Evolutionary conservation across 495 filamentous ascomycete species (phyloP).

Genomic region (Aspergillus mulundensis): DNA sequence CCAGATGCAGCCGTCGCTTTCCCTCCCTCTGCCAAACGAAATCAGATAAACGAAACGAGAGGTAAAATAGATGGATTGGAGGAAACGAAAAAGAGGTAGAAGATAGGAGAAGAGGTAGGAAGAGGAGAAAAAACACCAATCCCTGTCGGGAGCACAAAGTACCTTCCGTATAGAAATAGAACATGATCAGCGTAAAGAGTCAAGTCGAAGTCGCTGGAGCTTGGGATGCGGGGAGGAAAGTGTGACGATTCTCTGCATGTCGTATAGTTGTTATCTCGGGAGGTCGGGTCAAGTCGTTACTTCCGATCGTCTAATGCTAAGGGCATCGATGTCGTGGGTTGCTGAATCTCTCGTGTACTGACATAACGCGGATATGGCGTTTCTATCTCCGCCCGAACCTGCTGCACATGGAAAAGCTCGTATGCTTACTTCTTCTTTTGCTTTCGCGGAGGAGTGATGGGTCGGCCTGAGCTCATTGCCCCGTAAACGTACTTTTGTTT

Average conservation of each 20-base stretch:
- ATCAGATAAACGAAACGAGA: slow-evolving; percentile 32
- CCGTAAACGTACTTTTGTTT: slow-evolving; percentile 99
- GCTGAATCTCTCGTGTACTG: slow-evolving; percentile 19
- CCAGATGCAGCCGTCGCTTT: slow-evolving; percentile 32
- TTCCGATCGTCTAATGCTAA: slow-evolving; percentile 23
- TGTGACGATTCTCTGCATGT: slow-evolving; percentile 20
- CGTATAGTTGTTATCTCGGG: slow-evolving; percentile 14
- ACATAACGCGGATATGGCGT: slow-evolving; percentile 21
- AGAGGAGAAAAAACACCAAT: slow-evolving; percentile 14
- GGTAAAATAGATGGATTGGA: slow-evolving; percentile 15
- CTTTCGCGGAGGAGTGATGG: slow-evolving; percentile 87
- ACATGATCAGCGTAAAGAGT: slow-evolving; percentile 20
- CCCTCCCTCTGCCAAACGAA: slow-evolving; percentile 34
- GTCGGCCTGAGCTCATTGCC: slow-evolving; percentile 80
- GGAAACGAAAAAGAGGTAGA: slow-evolving; percentile 15
- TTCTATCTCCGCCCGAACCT: slow-evolving; percentile 94
- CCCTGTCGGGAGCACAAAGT: slow-evolving; percentile 19
- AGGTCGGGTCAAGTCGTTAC: slow-evolving; percentile 15
- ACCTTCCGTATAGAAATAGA: slow-evolving; percentile 24
- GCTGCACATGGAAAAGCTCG: slow-evolving; percentile 79
- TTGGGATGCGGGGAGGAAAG: slow-evolving; percentile 19
- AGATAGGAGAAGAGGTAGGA: slow-evolving; percentile 18
- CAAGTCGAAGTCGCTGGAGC: slow-evolving; percentile 21
- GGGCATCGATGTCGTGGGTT: slow-evolving; percentile 24
- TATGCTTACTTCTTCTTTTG: slow-evolving; percentile 82